Percentiles rank a stretch among this genome's conserved stretches.
Conservation (phyloP, 2,329 filamentous ascomycete species). For the Sclerotinia borealis region DNA sequence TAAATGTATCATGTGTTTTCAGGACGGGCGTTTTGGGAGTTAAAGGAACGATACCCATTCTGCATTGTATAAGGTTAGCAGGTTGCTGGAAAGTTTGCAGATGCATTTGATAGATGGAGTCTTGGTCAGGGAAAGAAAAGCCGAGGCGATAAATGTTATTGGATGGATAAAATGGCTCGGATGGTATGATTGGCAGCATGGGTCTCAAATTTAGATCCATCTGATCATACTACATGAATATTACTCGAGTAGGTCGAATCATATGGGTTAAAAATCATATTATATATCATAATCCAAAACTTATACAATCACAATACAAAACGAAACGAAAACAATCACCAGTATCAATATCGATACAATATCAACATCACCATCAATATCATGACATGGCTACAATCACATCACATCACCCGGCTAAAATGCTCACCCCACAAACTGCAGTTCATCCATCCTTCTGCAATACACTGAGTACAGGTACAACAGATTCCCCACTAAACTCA, state of each 20-base stretch:
- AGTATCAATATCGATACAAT: background rate
- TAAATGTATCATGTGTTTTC: constrained; percentile 3
- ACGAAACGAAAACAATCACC: background rate
- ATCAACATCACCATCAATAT: too few relatives aligned
- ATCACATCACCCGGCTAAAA: constrained; percentile 1
- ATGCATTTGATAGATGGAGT: background rate
- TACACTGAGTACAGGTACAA: too few relatives aligned
- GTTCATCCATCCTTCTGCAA: constrained; percentile 11
- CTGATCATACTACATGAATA: background rate
- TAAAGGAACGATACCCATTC: constrained; percentile 23
- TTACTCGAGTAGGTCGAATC: background rate
- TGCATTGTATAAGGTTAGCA: constrained; percentile 1
- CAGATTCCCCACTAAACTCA: constrained; percentile 9
- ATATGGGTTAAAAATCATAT: background rate
- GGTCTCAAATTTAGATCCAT: background rate
- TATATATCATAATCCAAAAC: background rate
- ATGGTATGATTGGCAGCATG: background rate
- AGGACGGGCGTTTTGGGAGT: constrained; percentile 17
- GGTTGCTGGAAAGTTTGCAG: background rate
- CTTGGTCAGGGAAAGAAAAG: background rate
- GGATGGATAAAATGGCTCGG: background rate
- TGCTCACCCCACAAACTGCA: constrained; percentile 10
- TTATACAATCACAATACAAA: background rate
- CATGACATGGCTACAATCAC: background rate
- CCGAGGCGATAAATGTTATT: background rate